Evolutionary conservation across 768 basidiomycete species (phyloP).

Genomic region (Pleurotus giganteus): DNA sequence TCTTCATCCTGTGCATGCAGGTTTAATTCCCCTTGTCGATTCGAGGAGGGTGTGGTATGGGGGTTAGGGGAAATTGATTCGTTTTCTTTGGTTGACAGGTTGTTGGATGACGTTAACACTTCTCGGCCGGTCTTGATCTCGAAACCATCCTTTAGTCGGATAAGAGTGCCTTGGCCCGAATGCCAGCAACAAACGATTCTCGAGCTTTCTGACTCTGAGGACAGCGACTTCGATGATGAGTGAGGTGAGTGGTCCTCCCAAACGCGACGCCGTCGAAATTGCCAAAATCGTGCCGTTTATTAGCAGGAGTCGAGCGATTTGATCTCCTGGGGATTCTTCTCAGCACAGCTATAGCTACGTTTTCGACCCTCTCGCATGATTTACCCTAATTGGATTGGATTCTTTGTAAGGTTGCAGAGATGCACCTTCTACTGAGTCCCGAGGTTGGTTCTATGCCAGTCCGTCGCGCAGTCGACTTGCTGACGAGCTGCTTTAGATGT

Average conservation of each 20-base stretch:
- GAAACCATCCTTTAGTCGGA: background rate
- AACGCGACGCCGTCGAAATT: background rate
- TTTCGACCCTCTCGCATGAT: background rate
- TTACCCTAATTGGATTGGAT: background rate
- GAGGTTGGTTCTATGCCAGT: background rate
- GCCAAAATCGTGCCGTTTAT: background rate
- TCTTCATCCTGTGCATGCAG: background rate
- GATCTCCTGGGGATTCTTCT: background rate
- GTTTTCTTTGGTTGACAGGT: background rate
- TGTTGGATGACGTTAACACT: background rate
- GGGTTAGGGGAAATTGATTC: background rate
- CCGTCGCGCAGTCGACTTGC: background rate
- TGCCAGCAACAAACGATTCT: background rate
- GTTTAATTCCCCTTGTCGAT: background rate
- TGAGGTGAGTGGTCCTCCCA: background rate
- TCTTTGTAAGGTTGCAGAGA: background rate
- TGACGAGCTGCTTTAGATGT: background rate
- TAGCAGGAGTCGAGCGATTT: background rate
- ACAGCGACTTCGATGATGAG: background rate
- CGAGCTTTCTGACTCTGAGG: background rate
- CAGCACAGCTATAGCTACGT: background rate
- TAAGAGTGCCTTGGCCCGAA: background rate
- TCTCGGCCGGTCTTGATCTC: background rate
- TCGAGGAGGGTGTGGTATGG: background rate
- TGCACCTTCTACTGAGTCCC: slow-evolving; percentile 1